Base-by-base conservation (phyloP, 169 alveolate genomes). In the Eimeria sp. region DNA sequence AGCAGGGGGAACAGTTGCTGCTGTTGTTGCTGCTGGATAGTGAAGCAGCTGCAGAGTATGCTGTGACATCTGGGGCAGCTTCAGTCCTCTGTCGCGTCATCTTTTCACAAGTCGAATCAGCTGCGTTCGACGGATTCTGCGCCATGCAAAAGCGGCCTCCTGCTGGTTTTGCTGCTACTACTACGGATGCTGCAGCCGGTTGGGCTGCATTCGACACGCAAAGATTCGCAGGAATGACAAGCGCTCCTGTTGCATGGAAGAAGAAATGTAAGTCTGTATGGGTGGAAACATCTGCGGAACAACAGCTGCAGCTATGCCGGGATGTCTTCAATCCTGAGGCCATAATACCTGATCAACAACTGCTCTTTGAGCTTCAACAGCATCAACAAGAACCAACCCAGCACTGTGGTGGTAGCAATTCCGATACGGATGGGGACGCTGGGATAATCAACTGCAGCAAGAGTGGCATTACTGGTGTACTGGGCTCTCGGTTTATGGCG, bases 1-100 rank as follows among this genome's bases (percentile, higher is more conserved):
- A 83, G 75, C 70, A 83, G 18, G 91, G 91, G 76, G 91, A 83
- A 51, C 91, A 83, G 58, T 57, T 83, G 91, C 91, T 83, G 13
- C 43, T 83, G 51, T 27, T 83, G 51, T 57, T 83, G 58, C 91
- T 83, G 30, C 91, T 83, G 91, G 91, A 83, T 54, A 18, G 58
- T 5, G 34, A 16, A 20, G 91, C 91, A 83, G 91, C 76, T 16
- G 76, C 91, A 27, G 91, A 83, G 75, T 83, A 83, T 83, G 91
- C 91, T 20, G 40, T 83, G 30, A 61, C 67, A 51, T 83, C 91
- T 13, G 91, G 91, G 57, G 75, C 91, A 14, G 91, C 91, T 6
- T 83, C 91, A 34, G 91, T 83, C 11, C 40, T 83, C 20, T 83
- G 91, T 22, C 91, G 91, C 51, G 76, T 83, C 5, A 57, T 83